phyloP scores from a whole-genome alignment of 1,139 yeast genomes.

The Diutina sp. region DNA sequence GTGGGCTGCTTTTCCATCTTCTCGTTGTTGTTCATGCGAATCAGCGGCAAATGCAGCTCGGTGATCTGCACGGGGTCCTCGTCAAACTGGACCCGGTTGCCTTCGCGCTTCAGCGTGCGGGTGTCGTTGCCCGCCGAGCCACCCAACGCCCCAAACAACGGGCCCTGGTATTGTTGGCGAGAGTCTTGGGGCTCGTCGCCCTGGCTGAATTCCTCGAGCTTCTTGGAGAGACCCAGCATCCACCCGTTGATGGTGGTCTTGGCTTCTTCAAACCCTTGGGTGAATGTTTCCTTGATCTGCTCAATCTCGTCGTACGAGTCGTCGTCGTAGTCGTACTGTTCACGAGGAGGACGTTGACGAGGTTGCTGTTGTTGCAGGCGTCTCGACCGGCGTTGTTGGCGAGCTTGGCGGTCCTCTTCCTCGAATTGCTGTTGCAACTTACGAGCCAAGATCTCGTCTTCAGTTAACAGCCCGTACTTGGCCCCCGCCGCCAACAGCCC shows the following conservation, averaged over 20 bases:
- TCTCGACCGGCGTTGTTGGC: conserved; percentile 9
- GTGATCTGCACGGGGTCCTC: conserved; percentile 42
- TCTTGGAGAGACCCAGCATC: conserved; percentile 64
- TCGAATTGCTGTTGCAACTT: conserved; percentile 64
- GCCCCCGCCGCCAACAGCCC: not conserved
- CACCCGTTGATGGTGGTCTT: conserved; percentile 67
- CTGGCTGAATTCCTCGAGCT: conserved; percentile 19
- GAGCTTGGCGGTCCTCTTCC: conserved; percentile 21
- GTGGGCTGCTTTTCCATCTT: conserved; percentile 37
- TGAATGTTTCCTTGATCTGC: conserved; percentile 56
- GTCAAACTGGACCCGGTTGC: conserved; percentile 23
- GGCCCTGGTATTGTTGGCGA: conserved; percentile 10
- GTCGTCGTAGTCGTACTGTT: conserved; percentile 20
- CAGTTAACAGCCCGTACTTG: conserved; percentile 17
- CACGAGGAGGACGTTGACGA: conserved; percentile 6
- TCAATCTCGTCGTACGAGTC: conserved; percentile 57
- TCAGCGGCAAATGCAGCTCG: conserved; percentile 6
- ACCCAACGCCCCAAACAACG: conserved; percentile 35
- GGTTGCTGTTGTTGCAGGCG: conserved; percentile 14
- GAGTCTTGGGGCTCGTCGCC: conserved; percentile 4
- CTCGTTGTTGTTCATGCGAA: conserved; percentile 33
- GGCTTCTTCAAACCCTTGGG: conserved; percentile 78
- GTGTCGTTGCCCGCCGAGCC: conserved; percentile 24
- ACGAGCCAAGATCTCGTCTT: conserved; percentile 79
- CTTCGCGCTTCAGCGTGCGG: not conserved